A percentile compares a stretch with the other conserved stretches of the same genome.
These are phyloP conservation scores for Juncus inflexus DNA, from an alignment of 176 grass and related monocot species.

Conservation along the genomic window DNA sequence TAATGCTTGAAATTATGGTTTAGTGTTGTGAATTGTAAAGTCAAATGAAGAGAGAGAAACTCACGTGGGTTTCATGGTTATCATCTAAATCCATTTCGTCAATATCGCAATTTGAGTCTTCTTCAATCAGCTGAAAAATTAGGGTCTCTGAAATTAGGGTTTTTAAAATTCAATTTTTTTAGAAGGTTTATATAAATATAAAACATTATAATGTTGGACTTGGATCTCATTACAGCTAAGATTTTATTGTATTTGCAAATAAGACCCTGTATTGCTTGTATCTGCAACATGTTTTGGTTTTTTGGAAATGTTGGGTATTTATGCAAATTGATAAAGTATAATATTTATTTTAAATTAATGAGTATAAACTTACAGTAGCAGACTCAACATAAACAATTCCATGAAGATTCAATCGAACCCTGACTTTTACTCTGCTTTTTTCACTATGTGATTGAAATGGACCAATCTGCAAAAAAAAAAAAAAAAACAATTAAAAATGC, in stretches of 20 bases:
- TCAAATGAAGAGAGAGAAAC: slow-evolving; percentile 14
- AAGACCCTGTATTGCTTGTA: no score
- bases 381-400: slow-evolving; percentile 82
- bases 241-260: no score
- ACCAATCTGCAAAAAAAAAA: slow-evolving; percentile 60
- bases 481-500: neutral
- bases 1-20: neutral
- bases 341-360: slow-evolving; percentile 17
- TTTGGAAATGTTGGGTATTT: no score
- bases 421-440: slow-evolving; percentile 81
- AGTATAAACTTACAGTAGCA: slow-evolving; percentile 55
- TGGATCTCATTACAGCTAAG: neutral
- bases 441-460: slow-evolving; percentile 61
- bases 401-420: slow-evolving; percentile 84
- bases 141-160: neutral
- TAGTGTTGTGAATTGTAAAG: neutral
- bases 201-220: neutral
- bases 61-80: slow-evolving; percentile 21
- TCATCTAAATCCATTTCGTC: slow-evolving; percentile 29
- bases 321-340: neutral
- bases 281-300: no score
- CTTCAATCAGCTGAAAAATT: slow-evolving; percentile 25
- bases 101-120: slow-evolving; percentile 12
- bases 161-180: neutral
- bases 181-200: neutral